These are phyloP conservation scores for Lojkania enalia DNA, from an alignment of 2,329 filamentous ascomycete genomes.

Conservation along the genomic window DNA sequence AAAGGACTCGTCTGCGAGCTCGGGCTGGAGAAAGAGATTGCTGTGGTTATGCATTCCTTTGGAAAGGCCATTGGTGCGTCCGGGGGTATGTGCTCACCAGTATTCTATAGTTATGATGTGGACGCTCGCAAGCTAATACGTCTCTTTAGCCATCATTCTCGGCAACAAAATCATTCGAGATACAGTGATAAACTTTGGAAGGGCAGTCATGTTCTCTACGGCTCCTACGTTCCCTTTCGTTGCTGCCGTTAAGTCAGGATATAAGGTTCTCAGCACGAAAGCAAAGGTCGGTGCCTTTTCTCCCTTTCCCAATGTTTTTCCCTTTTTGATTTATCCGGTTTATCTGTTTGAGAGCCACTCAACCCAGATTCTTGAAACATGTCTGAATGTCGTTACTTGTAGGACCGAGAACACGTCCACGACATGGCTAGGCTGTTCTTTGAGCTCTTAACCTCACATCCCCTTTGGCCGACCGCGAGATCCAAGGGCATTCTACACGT, in stretches of 20 bases:
- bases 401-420: slow-evolving; percentile 13
- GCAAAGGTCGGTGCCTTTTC: slow-evolving; percentile 8
- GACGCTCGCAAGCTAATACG: slow-evolving; percentile 1
- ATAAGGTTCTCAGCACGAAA: slow-evolving; percentile 21
- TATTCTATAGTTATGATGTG: too few relatives aligned
- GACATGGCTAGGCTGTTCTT: slow-evolving; percentile 12
- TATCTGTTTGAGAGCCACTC: too few relatives aligned
- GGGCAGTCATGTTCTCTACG: slow-evolving; percentile 36
- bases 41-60: slow-evolving; percentile 30
- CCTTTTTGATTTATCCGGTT: neutral
- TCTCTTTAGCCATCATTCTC: slow-evolving; percentile 16
- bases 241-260: slow-evolving; percentile 40
- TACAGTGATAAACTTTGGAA: slow-evolving; percentile 13
- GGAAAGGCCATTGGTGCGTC: slow-evolving; percentile 28
- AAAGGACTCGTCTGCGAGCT: slow-evolving; percentile 57
- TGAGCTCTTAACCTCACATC: slow-evolving; percentile 1
- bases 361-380: slow-evolving; percentile 1
- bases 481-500: slow-evolving; percentile 10
- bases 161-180: slow-evolving; percentile 16
- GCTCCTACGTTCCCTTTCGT: slow-evolving; percentile 42
- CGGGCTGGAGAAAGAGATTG: slow-evolving; percentile 33
- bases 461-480: slow-evolving; percentile 9
- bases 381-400: neutral
- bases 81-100: slow-evolving; percentile 29
- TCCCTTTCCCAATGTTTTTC: neutral